Evolutionary conservation across 768 basidiomycete species (phyloP), one percentile per base, ranked within the genome.

Genomic region (Serpula lacrymans): DNA sequence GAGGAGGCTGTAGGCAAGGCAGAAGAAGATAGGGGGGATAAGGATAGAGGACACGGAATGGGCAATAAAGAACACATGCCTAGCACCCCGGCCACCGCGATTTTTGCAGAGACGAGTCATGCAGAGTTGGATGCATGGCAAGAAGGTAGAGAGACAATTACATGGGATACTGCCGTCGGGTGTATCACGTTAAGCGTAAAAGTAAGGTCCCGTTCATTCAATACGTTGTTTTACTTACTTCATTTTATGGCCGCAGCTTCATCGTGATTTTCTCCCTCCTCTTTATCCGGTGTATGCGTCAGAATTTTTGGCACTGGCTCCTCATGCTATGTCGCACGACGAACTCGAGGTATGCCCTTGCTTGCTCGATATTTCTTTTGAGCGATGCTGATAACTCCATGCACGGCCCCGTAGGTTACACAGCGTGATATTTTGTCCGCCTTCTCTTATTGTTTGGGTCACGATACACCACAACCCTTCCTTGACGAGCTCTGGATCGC

Each of bases 151-250:
- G 47, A 64, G 27, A 59, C 69, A 6, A 53, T 71, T n/a, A 59
- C 64, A 6, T 84, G 82, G 82, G 74, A 81, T 49, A 56, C 75
- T 5, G 78, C 75, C 0, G 54, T 84, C 6, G 80, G 70, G 10
- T 82, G 74, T 57, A 57, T 84, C 17, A 72, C 79, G 3, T 53
- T 83, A 24, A 74, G 78, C 46, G 71, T 81, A 37, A 86, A 86
- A 71, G 82, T 78, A 43, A 6, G 31, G 12, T 26, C 18, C 8
- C 20, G 37, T 29, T 39, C 25, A 40, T 25, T 5, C 22, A 27
- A n/a, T 39, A 24, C 20, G 41, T 5, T 20, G 16, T 27, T 24
- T 14, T 6, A 5, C 11, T 28, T 25, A 17, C 5, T 27, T 38
- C 11, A 44, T n/a, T 13, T 37, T 8, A 14, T 27, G 7, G 32